Percentiles rank a stretch among this genome's conserved stretches.
phyloP scores from a whole-genome alignment of 2,329 filamentous ascomycete genomes.

The Fusarium nygamai region DNA sequence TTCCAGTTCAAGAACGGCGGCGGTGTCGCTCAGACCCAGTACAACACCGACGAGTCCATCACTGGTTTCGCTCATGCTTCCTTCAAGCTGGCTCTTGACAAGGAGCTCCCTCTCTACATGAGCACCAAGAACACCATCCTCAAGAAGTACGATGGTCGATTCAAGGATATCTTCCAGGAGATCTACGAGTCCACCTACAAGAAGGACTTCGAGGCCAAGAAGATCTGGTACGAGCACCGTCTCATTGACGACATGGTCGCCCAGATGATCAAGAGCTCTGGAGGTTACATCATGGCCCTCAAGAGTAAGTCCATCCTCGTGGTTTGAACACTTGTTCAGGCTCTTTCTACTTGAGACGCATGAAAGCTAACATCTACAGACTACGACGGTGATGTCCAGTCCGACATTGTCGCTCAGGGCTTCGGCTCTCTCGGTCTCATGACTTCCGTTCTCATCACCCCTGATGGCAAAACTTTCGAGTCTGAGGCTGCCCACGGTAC shows the following conservation, averaged over 20 bases:
- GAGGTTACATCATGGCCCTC: constrained; percentile 96
- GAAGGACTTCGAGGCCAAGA: constrained; percentile 87
- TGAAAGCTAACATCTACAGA: constrained; percentile 62
- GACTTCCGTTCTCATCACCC: constrained; percentile 97
- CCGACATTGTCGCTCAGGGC: constrained; percentile 96
- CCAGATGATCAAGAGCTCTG: constrained; percentile 99
- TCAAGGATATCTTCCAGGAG: constrained; percentile 99
- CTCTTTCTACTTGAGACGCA: not conserved
- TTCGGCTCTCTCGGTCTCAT: constrained; percentile 98
- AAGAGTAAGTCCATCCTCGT: constrained; percentile 76
- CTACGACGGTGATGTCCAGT: constrained; percentile 99
- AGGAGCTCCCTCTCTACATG: constrained; percentile 96
- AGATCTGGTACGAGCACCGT: constrained; percentile 99
- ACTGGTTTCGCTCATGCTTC: constrained; percentile 92
- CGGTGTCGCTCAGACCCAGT: constrained; percentile 92
- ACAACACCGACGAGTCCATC: constrained; percentile 98
- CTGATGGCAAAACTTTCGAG: constrained; percentile 96
- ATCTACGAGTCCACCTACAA: constrained; percentile 91
- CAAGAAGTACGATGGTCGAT: constrained; percentile 97
- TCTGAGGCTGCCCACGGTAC: constrained; percentile 98
- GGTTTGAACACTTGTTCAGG: constrained; percentile 15
- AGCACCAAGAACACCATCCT: constrained; percentile 99
- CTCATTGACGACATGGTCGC: constrained; percentile 99
- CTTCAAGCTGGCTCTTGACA: constrained; percentile 93
- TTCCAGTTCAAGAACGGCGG: constrained; percentile 88